Conservation (phyloP, 106 monocot genomes). For the Allium cepa region DNA sequence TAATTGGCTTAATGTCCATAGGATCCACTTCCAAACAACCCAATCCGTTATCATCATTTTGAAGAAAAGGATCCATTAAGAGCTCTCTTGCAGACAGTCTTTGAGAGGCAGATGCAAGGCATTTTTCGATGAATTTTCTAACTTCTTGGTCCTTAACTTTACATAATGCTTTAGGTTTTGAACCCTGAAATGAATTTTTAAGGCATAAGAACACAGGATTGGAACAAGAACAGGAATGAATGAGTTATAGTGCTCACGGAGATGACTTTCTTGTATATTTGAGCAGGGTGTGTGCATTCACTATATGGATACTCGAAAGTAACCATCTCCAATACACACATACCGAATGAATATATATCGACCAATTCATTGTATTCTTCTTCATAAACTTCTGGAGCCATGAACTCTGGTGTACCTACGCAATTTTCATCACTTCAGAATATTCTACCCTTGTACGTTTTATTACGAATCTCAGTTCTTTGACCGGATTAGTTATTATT, state of each 20-base stretch:
- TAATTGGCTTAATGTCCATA: not conserved
- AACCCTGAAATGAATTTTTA: not conserved
- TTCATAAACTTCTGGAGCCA: too few species aligned
- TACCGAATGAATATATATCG: slow-evolving; percentile 90
- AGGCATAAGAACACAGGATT: too few species aligned
- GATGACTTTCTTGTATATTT: not conserved
- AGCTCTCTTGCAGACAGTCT: slow-evolving; percentile 64
- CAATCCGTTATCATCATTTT: slow-evolving; percentile 19
- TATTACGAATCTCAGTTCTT: not conserved
- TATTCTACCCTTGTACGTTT: slow-evolving; percentile 59
- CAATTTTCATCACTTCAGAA: slow-evolving; percentile 49
- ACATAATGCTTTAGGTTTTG: not conserved
- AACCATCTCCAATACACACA: slow-evolving; percentile 90
- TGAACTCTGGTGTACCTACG: slow-evolving; percentile 17
- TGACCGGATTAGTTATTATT: slow-evolving; percentile 49
- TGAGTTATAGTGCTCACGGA: not conserved
- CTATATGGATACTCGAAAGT: slow-evolving; percentile 92
- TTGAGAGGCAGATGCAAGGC: slow-evolving; percentile 39
- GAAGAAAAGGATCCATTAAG: slow-evolving; percentile 67
- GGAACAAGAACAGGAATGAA: too few species aligned
- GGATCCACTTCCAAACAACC: not conserved
- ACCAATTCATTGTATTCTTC: too few species aligned
- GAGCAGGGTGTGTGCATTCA: slow-evolving; percentile 50
- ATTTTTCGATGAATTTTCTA: slow-evolving; percentile 66
- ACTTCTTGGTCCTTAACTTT: not conserved